Conservation (phyloP, 148 eudicot genomes). For the Arctostaphylos glauca region DNA sequence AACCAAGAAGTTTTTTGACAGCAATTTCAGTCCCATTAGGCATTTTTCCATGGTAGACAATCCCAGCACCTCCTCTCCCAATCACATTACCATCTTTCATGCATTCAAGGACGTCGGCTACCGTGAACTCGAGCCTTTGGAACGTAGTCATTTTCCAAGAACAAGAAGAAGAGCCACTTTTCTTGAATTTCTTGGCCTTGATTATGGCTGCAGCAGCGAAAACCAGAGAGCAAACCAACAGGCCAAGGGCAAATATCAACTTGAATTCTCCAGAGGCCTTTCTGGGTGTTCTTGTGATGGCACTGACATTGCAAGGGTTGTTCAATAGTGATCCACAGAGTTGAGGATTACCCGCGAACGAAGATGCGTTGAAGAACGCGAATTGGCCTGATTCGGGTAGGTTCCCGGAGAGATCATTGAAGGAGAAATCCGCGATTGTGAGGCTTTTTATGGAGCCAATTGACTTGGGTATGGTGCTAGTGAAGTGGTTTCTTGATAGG, state of each 20-base stretch:
- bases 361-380: constrained; percentile 66
- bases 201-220: constrained; percentile 64
- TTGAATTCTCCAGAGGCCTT: constrained; percentile 55
- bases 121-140: constrained; percentile 65
- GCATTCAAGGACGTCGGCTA: constrained; percentile 72
- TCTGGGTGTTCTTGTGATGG: constrained; percentile 13
- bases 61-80: constrained; percentile 92
- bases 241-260: constrained; percentile 63
- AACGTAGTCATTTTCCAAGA: constrained; percentile 88
- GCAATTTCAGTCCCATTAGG: constrained; percentile 82
- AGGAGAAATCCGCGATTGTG: constrained; percentile 82
- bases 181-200: constrained; percentile 79
- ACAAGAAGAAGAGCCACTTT: constrained; percentile 33
- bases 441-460: constrained; percentile 87
- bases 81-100: constrained; percentile 92
- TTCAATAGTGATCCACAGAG: constrained; percentile 65
- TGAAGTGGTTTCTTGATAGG: constrained; percentile 69
- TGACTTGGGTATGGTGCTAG: constrained; percentile 57
- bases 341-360: constrained; percentile 75
- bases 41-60: constrained; percentile 92
- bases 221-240: constrained; percentile 61
- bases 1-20: constrained; percentile 76
- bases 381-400: constrained; percentile 79
- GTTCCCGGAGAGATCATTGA: constrained; percentile 73
- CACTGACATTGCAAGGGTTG: constrained; percentile 61